These are phyloP conservation scores for Elsinoe batatas DNA, from an alignment of 2,329 filamentous ascomycete species.

Conservation along the genomic window DNA sequence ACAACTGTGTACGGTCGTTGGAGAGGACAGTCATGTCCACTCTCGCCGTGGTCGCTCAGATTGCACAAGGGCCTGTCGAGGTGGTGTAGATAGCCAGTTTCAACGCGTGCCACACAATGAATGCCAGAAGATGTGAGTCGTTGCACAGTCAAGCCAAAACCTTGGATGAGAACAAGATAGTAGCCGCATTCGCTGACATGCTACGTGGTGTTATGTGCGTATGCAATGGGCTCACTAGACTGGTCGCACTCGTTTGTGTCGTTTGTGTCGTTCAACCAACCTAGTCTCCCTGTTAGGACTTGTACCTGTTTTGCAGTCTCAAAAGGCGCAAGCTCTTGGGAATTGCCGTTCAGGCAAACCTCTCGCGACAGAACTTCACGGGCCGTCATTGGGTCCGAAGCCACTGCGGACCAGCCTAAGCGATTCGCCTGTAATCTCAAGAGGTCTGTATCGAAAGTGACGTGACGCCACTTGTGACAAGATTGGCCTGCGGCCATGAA, in stretches of 20 bases:
- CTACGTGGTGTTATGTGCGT: background rate
- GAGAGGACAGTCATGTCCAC: background rate
- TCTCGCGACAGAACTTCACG: background rate
- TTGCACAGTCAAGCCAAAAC: background rate
- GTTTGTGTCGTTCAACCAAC: background rate
- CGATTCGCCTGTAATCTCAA: background rate
- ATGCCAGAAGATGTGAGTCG: background rate
- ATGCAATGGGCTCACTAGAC: too few relatives aligned
- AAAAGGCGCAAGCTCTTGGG: background rate
- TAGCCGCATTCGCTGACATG: conserved; percentile 10
- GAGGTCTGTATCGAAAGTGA: background rate
- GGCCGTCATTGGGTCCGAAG: background rate
- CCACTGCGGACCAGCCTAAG: background rate
- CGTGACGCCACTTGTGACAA: background rate
- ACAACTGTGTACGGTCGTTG: background rate
- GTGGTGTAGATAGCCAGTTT: background rate
- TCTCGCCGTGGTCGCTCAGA: background rate
- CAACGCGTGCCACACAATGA: background rate
- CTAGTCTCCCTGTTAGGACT: background rate
- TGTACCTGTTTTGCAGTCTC: background rate
- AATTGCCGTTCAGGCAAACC: background rate
- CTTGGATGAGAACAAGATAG: background rate
- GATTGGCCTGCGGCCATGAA: background rate
- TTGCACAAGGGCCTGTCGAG: background rate
- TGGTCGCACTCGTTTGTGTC: background rate